These are phyloP conservation scores for Fusarium proliferatum DNA, from an alignment of 2,329 filamentous ascomycete genomes.

Conservation along the genomic window DNA sequence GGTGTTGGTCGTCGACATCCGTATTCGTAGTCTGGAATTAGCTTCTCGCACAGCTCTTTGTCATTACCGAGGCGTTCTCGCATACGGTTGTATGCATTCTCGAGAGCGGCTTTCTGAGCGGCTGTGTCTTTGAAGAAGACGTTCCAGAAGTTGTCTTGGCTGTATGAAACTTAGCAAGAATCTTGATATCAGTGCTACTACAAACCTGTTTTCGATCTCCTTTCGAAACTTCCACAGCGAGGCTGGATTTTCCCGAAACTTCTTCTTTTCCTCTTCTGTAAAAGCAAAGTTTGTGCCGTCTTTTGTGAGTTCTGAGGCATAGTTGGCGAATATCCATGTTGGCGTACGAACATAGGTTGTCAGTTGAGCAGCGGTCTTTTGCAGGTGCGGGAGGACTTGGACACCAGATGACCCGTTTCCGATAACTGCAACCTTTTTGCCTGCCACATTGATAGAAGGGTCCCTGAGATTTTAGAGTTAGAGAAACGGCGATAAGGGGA, in stretches of 20 bases:
- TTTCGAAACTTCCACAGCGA: neutral
- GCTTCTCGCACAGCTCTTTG: slow-evolving; percentile 13
- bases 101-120: neutral
- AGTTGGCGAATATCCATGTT: slow-evolving; percentile 1
- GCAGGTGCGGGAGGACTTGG: neutral
- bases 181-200: neutral
- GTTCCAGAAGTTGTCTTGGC: neutral
- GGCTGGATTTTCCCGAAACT: neutral
- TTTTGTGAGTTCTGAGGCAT: neutral
- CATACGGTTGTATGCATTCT: slow-evolving; percentile 14
- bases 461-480: neutral
- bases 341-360: neutral
- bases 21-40: slow-evolving; percentile 34
- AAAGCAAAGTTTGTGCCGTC: neutral
- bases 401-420: slow-evolving; percentile 64
- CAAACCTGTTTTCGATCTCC: neutral
- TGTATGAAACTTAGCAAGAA: neutral
- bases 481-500: fast-evolving
- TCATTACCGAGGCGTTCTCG: slow-evolving; percentile 7
- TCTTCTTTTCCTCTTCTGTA: neutral
- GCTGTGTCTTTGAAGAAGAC: neutral
- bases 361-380: neutral
- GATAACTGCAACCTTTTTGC: slow-evolving; percentile 61
- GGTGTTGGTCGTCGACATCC: slow-evolving; percentile 42
- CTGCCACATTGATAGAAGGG: slow-evolving; percentile 50